Evolutionary conservation across 495 filamentous ascomycete genomes (phyloP), one percentile per base, ranked within the genome.

Genomic region (Daldinia vernicosa): DNA sequence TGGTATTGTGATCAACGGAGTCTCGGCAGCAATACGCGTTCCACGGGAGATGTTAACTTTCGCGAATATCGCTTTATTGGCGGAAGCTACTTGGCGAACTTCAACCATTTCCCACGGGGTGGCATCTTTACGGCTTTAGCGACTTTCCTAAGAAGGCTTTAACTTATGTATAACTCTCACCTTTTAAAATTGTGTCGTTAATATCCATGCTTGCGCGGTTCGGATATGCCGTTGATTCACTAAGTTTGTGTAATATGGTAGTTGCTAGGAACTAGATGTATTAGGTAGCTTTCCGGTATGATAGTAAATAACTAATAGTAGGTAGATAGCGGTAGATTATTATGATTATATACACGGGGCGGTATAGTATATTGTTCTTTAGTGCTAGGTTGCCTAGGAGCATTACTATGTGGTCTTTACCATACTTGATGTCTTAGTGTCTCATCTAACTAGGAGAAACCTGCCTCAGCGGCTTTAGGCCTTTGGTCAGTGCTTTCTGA

Each of bases 1-100:
- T n/a, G 70, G 70, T 30, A 72, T 9, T 1, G 26, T 55, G 22
- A 72, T 1, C 1, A 72, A 8, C 33, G 70, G 70, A 8, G 27
- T 19, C 60, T 72, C 70, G 3, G 64, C 40, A 26, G 43, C 56
- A 24, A 72, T n/a, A 32, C 70, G 70, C 27, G 70, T 72, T 32
- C 70, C 70, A 19, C 65, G 70, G 33, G 47, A 37, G 19, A 72
- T 68, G 19, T 65, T 17, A 17, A 4, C 22, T 7, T 30, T 60
- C 17, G 70, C 70, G 33, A 72, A 72, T 15, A 65, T 61, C 6
- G 53, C 60, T 56, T 60, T 55, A 14, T 39, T 33, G 7, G 7
- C 14, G 1, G 60, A 32, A 11, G 6, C 30, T 17, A 51, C 3
- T 3, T 27, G 47, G 26, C 70, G 70, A 27, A 68, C 12, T 51